A percentile compares a stretch with the other conserved stretches of the same genome.
phyloP scores from a whole-genome alignment of 805 yeast species.

The Metschnikowia kofuensis region DNA sequence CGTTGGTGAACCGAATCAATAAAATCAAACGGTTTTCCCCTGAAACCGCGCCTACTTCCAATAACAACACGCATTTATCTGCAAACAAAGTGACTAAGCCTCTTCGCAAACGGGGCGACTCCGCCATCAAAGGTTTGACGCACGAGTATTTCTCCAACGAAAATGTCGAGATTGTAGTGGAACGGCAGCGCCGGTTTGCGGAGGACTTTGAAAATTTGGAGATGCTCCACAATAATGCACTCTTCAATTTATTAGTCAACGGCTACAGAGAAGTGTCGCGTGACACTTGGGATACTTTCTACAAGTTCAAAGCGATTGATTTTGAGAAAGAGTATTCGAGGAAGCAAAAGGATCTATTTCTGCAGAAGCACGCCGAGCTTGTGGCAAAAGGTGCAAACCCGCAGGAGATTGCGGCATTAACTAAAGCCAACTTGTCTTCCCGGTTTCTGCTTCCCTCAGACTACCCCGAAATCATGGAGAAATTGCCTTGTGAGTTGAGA shows the following conservation, averaged over 20 bases:
- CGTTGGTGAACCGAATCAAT: conserved; percentile 39
- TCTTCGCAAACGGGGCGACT: conserved; percentile 16
- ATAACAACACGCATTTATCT: conserved; percentile 25
- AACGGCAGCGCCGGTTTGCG: conserved; percentile 27
- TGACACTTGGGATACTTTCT: conserved; percentile 40
- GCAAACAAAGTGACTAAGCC: conserved; percentile 18
- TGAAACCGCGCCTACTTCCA: conserved; percentile 11
- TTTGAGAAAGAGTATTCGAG: conserved; percentile 33
- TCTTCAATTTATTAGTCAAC: conserved; percentile 38
- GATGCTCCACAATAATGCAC: conserved; percentile 42
- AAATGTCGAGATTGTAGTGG: conserved; percentile 29
- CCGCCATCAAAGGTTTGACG: conserved; percentile 36
- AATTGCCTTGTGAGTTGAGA: conserved; percentile 35
- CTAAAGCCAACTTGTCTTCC: conserved; percentile 15
- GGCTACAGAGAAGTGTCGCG: conserved; percentile 37
- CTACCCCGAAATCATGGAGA: conserved; percentile 30
- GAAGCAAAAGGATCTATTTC: conserved; percentile 17
- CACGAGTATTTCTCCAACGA: conserved; percentile 32
- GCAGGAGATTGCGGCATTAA: conserved; percentile 13
- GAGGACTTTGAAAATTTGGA: conserved; percentile 40
- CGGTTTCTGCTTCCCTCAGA: conserved; percentile 35
- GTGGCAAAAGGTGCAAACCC: conserved; percentile 6
- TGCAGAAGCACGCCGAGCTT: conserved; percentile 10
- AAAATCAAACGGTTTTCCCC: conserved; percentile 22
- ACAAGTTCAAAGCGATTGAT: conserved; percentile 36